Percentiles rank a stretch among this genome's conserved stretches.
phyloP scores from a whole-genome alignment of 2,329 filamentous ascomycete species.

The Fusarium veterinarium region DNA sequence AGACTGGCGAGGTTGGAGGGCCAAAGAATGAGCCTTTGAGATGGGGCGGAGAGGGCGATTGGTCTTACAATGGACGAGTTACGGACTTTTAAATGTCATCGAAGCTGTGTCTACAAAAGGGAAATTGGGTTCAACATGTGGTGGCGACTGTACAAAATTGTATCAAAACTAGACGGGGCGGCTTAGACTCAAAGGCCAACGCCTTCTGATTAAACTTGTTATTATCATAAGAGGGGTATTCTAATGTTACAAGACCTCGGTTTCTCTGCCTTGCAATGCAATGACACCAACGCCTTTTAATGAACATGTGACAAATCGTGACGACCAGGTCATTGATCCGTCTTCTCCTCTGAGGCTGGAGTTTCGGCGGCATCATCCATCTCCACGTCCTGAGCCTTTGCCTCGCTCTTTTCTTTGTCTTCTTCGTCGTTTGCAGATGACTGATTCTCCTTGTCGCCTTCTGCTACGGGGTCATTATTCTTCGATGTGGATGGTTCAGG shows the following conservation, averaged over 20 bases:
- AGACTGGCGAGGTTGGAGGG: constrained; percentile 94
- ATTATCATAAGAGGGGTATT: constrained; percentile 44
- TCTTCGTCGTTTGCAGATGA: constrained; percentile 33
- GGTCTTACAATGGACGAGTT: constrained; percentile 94
- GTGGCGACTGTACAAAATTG: constrained; percentile 21
- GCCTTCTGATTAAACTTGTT: constrained; percentile 33
- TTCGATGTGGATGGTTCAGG: constrained; percentile 39
- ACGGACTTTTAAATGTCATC: constrained; percentile 77
- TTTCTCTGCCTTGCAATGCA: constrained; percentile 35
- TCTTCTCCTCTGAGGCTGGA: constrained; percentile 24
- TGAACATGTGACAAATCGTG: constrained; percentile 21
- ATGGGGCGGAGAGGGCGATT: constrained; percentile 82
- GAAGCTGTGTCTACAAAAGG: background rate
- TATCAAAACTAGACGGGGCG: constrained; percentile 33
- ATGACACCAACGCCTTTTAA: constrained; percentile 41
- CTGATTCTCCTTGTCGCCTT: constrained; percentile 62
- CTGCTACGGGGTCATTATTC: constrained; percentile 47
- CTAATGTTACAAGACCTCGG: constrained; percentile 43
- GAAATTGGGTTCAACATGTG: background rate
- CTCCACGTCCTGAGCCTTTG: constrained; percentile 47
- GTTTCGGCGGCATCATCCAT: constrained; percentile 45
- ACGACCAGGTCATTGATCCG: constrained; percentile 27
- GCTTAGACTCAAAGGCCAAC: constrained; percentile 14
- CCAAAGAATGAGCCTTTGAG: constrained; percentile 96
- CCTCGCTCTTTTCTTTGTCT: constrained; percentile 3